Evolutionary conservation across 192 early-diverging fungal genomes (phyloP), one percentile per base, ranked within the genome.

Genomic region (Podila verticillata): DNA sequence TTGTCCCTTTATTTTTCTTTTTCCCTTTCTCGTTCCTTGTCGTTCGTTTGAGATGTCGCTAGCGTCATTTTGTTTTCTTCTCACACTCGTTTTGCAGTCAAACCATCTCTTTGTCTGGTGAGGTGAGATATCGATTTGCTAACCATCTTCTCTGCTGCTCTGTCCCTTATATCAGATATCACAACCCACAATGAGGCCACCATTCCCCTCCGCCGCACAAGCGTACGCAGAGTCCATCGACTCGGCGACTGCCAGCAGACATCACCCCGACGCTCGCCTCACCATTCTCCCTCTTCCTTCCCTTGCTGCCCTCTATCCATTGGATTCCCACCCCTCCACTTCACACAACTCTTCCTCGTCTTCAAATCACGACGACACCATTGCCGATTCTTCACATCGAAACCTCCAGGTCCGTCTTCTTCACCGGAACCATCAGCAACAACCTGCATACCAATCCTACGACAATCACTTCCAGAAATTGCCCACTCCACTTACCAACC

Each of bases 281-380:
- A 83, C 59, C 51, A 82, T 74, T 48, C 65, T 74, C 4, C 72
- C 73, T 28, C 72, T 82, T 24, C 80, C 80, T 24, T 82, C 80
- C 19, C 73, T 82, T 31, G 80, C 72, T 22, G 80, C 72, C 26
- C 72, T 82, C 56, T 80, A 80, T 20, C 77, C 77, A 4, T 34
- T 80, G 17, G 77, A 80, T 54, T 54, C 51, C 51, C 51, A 54
- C 51, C 51, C 51, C 51, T 54, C 58, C 0, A 9, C 30, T 19
- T 31, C 58, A 28, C 26, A 28, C 58, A 32, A 19, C 30, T 60
- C 58, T 17, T 19, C 57, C 9, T 60, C 58, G 10, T 12, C 58
- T 17, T 60, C 58, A 60, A 20, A 28, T 32, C 58, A 30, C 30
- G 31, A 34, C 58, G 28, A 60, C 58, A 17, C 17, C 29, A 28